Conservation (phyloP, 768 basidiomycete species). For the Amanita rimosa region DNA sequence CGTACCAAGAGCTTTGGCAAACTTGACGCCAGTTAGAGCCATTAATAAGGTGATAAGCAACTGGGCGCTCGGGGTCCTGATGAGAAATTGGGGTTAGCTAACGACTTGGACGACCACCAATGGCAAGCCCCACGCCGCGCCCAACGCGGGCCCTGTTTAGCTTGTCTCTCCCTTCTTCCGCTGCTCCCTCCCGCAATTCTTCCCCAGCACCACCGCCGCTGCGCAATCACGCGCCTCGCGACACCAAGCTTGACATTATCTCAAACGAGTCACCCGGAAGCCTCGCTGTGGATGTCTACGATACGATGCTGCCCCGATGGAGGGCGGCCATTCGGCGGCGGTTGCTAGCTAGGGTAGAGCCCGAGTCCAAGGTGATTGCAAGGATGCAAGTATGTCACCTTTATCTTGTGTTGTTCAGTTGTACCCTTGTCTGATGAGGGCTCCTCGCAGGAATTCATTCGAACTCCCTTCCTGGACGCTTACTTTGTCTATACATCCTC, state of each 20-base stretch:
- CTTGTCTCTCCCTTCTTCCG: conserved; percentile 4
- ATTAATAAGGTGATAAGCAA: no score
- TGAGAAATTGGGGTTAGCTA: no score
- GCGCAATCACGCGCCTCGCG: neutral
- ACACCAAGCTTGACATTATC: neutral
- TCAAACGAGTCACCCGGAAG: conserved; percentile 14
- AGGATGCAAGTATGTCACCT: conserved; percentile 52
- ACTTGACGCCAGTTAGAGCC: no score
- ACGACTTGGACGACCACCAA: neutral
- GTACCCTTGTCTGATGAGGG: neutral
- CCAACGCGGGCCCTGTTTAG: neutral
- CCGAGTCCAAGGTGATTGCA: conserved; percentile 53
- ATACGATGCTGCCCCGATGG: conserved; percentile 54
- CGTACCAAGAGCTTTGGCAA: no score
- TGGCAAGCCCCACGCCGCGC: neutral
- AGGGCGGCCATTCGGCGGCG: conserved; percentile 43
- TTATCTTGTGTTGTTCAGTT: neutral
- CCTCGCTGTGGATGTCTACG: conserved; percentile 43
- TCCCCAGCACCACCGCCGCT: neutral
- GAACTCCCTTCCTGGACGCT: conserved; percentile 57
- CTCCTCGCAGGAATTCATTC: conserved; percentile 34
- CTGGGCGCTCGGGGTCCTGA: no score
- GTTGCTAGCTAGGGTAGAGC: conserved; percentile 40
- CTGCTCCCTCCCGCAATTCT: conserved; percentile 3
- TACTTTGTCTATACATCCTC: conserved; percentile 81